phyloP scores from a whole-genome alignment of 805 yeast genomes.

The Candida loeiensis region DNA sequence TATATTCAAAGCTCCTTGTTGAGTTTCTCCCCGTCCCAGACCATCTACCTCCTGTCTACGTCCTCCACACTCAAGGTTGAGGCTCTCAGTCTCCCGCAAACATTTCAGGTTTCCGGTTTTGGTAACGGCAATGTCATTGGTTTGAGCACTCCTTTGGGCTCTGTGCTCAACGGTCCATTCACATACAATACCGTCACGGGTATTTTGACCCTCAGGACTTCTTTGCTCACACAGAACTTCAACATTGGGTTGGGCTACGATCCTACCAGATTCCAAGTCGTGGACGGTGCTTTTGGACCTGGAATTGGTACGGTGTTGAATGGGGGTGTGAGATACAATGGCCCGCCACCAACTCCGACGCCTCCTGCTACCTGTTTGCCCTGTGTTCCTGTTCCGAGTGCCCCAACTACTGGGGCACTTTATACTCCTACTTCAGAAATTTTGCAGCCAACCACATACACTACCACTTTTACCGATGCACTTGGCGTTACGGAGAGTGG shows the following conservation, averaged over 20 bases:
- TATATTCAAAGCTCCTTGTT: slow-evolving; percentile 10
- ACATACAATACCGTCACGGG: slow-evolving; percentile 13
- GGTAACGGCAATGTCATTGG: slow-evolving; percentile 27
- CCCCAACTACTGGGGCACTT: not conserved
- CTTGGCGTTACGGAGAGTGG: no score
- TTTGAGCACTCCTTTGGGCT: not conserved
- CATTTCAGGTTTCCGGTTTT: slow-evolving; percentile 23
- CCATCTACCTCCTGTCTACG: slow-evolving; percentile 9
- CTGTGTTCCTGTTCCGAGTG: slow-evolving; percentile 9
- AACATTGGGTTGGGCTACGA: slow-evolving; percentile 11
- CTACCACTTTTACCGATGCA: not conserved
- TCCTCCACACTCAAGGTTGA: slow-evolving; percentile 10
- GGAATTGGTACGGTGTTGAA: slow-evolving; percentile 4
- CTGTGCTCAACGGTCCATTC: slow-evolving; percentile 1
- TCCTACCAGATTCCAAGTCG: slow-evolving; percentile 5
- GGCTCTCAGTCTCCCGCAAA: slow-evolving; percentile 17
- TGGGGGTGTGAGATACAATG: slow-evolving; percentile 12
- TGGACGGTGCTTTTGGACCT: slow-evolving; percentile 7
- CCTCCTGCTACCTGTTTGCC: slow-evolving; percentile 7
- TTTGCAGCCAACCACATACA: not conserved
- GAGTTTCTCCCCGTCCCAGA: slow-evolving; percentile 8
- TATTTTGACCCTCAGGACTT: slow-evolving; percentile 15
- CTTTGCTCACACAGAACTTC: slow-evolving; percentile 9
- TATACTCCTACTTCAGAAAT: not conserved
- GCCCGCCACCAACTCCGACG: slow-evolving; percentile 5